These are phyloP conservation scores for Mycena alexandri DNA, from an alignment of 768 basidiomycete genomes.

Conservation along the genomic window DNA sequence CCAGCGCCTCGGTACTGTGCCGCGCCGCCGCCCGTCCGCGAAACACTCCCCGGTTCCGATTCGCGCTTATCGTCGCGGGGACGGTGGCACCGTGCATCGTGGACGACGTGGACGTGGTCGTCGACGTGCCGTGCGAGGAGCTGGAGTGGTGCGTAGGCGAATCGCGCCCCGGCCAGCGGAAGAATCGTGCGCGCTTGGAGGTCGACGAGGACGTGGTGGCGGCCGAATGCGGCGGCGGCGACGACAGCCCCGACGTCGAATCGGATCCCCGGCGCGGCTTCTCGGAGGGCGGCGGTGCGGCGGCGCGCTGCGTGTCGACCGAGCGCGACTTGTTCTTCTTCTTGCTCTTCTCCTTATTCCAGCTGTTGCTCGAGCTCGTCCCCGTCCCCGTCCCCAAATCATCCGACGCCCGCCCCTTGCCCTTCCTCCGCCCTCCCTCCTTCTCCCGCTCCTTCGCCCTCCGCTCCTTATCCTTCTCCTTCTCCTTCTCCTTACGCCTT, in stretches of 20 bases:
- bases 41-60: background rate
- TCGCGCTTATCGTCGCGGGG: too few relatives aligned
- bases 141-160: background rate
- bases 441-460: background rate
- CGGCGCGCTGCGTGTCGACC: slow-evolving; percentile 4
- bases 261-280: slow-evolving; percentile 7
- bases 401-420: too few relatives aligned
- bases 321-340: slow-evolving; percentile 20
- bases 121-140: background rate
- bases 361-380: background rate
- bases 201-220: background rate
- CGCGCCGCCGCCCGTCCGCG: slow-evolving; percentile 10
- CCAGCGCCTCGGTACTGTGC: slow-evolving; percentile 28
- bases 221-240: background rate
- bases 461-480: slow-evolving; percentile 8
- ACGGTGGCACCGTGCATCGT: too few relatives aligned
- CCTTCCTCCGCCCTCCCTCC: too few relatives aligned
- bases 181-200: background rate
- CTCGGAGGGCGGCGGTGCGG: background rate
- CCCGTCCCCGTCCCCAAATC: too few relatives aligned
- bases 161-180: slow-evolving; percentile 14
- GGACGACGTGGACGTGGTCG: background rate
- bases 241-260: background rate
- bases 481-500: background rate
- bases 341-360: slow-evolving; percentile 2